Base-by-base conservation (phyloP, 1,284 basidiomycete genomes). In the Lentinula novae-zelandiae region DNA sequence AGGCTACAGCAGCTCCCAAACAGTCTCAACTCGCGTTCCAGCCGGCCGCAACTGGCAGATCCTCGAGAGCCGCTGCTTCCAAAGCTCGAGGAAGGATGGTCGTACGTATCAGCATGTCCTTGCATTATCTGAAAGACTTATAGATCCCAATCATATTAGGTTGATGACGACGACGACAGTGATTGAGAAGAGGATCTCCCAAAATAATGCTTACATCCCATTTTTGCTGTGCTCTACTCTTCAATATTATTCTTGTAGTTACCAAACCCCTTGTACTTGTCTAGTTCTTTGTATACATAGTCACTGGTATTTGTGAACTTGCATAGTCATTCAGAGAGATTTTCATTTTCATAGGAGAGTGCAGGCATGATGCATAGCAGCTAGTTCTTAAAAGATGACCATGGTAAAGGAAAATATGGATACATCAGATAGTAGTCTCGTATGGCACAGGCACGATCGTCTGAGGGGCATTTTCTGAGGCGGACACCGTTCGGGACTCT, bases 391-490 rank as follows among this genome's bases (percentile, higher is more conserved):
- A 34, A 46, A 10, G 53, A 42, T 34, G 34, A 46, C 54, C 54
- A 58, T 52, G 22, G n/a, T 42, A 40, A 38, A 31, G 48, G 39
- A 5, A n/a, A 22, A 31, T 36, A 39, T 40, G 33, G 39, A 58
- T 52, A 58, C 57, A 58, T 58, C 58, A 93, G 76, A 93, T 93
- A 65, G 86, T 91, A 64, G 90, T 93, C 84, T 93, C 91, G 80
- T 93, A 98, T 70, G 87, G 87, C 71, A 94, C 83, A 71, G 95
- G 95, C 65, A 85, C 87, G 77, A 99, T 93, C 64, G 96, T 98
- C 82, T 96, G 91, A 62, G 96, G 93, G 50, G 83, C 80, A 81
- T 98, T 98, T 72, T 86, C 84, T 68, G 77, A 76, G 66, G 81
- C 76, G 62, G 90, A 89, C 73, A 99, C 87, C 69, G 83, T 86